Base-by-base conservation (phyloP, 441 rosid genomes). In the Populus trichocarpa region DNA sequence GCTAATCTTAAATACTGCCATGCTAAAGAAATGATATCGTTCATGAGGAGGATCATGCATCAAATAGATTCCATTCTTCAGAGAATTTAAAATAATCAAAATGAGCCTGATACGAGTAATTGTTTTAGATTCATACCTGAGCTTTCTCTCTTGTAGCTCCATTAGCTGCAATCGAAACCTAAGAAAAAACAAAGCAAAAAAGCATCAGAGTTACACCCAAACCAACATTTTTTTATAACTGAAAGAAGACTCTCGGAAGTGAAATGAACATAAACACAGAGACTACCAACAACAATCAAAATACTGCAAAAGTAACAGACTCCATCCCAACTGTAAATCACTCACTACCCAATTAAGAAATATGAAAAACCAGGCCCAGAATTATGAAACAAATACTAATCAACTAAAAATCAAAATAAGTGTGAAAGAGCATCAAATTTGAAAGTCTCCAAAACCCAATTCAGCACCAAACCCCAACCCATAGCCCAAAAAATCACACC, bases 91-190 rank as follows among this genome's bases (percentile, higher is more conserved):
- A 46, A 46, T 46, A 46, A 46, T 46, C 57, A 14, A 46, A 46
- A 30, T 30, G 32, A 30, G 26, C 61, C 5, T 3, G 40, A 53
- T 57, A 22, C 10, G 40, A 73, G 30, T 33, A 36, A 69, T 71
- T 38, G 9, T 9, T 20, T 33, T 16, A 7, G 30, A 26, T 53
- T 35, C 80, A 69, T 79, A 94, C 99, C 97, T 93, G 98, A 11
- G 98, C 88, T 77, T 84, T 93, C 77, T 93, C 99, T 85, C 87
- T 92, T 33, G 97, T 87, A 81, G 90, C 97, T 83, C 88, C 84
- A 78, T 88, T 90, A 10, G 92, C 87, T 20, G 93, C 89, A 81
- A 97, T 89, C 78, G 89, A 79, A 83, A 96, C 99, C 98, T 94
- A 85, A 25, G 77, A 71, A 70, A 64, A 28, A 71, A 20, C 68